These are phyloP conservation scores for Neurospora sp. DNA, from an alignment of 495 filamentous ascomycete species.

Conservation along the genomic window DNA sequence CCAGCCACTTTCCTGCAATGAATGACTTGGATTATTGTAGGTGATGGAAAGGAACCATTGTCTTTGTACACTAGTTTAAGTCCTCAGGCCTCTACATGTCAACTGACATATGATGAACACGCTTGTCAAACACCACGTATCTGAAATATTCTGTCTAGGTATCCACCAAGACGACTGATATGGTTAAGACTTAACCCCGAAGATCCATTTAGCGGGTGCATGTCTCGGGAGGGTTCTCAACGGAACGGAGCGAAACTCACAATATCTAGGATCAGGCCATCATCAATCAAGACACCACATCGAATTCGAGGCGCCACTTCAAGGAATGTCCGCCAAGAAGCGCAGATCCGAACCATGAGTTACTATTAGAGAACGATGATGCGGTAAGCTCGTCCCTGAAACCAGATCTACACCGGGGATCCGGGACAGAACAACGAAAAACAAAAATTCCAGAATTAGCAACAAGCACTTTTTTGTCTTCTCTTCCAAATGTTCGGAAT, in stretches of 20 bases:
- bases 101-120: background rate
- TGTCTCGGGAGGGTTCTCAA: background rate
- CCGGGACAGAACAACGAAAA: background rate
- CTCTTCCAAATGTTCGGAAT: background rate
- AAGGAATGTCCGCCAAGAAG: too few relatives aligned
- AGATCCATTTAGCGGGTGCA: background rate
- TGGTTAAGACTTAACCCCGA: background rate
- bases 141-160: background rate
- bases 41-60: background rate
- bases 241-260: background rate
- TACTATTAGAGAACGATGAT: background rate
- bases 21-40: background rate
- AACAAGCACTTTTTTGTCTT: background rate
- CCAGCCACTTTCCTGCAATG: conserved; percentile 8
- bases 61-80: background rate
- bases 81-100: background rate
- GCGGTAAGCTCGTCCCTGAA: background rate
- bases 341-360: too few relatives aligned
- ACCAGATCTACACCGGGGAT: background rate
- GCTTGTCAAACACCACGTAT: background rate
- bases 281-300: background rate
- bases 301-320: background rate
- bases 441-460: background rate
- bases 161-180: background rate
- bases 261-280: background rate